Conservation (phyloP, 2,329 filamentous ascomycete species). For the Nemania sp. region DNA sequence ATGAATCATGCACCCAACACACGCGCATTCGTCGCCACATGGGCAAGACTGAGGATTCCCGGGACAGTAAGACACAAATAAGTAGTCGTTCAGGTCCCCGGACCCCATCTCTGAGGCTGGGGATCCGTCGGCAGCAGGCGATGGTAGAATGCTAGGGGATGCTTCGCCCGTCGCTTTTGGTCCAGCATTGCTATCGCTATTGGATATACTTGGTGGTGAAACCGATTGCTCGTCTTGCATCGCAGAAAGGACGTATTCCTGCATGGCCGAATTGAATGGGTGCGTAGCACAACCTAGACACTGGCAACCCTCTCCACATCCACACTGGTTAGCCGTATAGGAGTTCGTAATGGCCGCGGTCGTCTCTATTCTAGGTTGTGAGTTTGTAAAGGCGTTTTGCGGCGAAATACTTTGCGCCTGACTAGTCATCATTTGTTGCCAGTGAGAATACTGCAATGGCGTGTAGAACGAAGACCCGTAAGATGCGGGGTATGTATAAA, state of each 20-base stretch:
- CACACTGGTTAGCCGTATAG: conserved; percentile 60
- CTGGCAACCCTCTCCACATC: conserved; percentile 73
- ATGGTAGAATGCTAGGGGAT: conserved; percentile 51
- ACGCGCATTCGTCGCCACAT: conserved; percentile 70
- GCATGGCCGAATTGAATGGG: conserved; percentile 74
- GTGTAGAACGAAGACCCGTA: conserved; percentile 38
- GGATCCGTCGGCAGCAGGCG: conserved; percentile 60
- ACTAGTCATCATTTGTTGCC: conserved; percentile 43
- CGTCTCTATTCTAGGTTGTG: conserved; percentile 29
- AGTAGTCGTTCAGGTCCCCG: conserved; percentile 61
- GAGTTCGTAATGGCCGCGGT: conserved; percentile 9
- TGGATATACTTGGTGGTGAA: conserved; percentile 31
- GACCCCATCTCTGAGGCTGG: conserved; percentile 64
- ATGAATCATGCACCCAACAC: conserved; percentile 68
- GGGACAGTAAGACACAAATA: conserved; percentile 70
- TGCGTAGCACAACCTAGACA: conserved; percentile 77
- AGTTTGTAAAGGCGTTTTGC: conserved; percentile 22
- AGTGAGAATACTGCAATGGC: conserved; percentile 45
- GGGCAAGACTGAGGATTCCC: conserved; percentile 65
- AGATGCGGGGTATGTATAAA: conserved; percentile 34
- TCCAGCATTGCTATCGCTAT: conserved; percentile 24
- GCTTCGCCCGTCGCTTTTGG: conserved; percentile 16
- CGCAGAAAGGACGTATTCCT: conserved; percentile 53
- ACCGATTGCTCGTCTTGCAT: conserved; percentile 43
- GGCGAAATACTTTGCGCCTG: conserved; percentile 28